Evolutionary conservation across 495 filamentous ascomycete genomes (phyloP), one percentile per base, ranked within the genome.

Genomic region (Pyronema domesticum): DNA sequence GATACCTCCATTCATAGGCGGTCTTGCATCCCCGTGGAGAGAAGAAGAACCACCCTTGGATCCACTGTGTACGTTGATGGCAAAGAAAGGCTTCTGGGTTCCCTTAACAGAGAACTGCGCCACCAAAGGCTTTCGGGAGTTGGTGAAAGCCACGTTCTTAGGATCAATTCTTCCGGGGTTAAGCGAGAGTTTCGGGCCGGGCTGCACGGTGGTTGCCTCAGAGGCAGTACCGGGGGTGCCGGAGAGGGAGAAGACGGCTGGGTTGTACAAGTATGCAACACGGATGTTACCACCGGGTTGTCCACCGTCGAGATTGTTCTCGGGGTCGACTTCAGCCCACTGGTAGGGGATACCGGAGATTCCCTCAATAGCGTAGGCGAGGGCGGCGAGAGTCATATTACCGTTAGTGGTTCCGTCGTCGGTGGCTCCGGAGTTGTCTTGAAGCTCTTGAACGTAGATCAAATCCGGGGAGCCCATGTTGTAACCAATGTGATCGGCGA

Each of bases 261-360:
- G 70, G 10, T 76, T 71, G 69, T 78, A 82, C 8, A 82, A 66
- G 65, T 78, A 82, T 4, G 76, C 78, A 7, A 70, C 68, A 19
- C 79, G 77, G 70, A 82, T 81, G 62, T 82, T 81, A n/a, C 77
- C 76, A 34, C 78, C 78, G 0, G 76, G 78, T 18, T 70, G 60
- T 36, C 79, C 79, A 57, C 79, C 79, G 60, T 80, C 73, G 46
- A 65, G 46, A 61, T 69, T 67, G 60, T 76, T 55, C 15, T 68
- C 51, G 2, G 77, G 75, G 46, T 59, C 68, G 54, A 81, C 69
- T 51, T 74, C 69, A 40, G 66, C 66, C 58, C 69, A 80, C 46
- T 62, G 59, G 60, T 76, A 82, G 23, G 34, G 49, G 33, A 68
- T 65, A 13, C 65, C 65, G 46, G 69, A 69, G 34, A 68, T 59